These are phyloP conservation scores for Crataegus laevigata DNA, from an alignment of 306 rosid genomes.

Conservation along the genomic window DNA sequence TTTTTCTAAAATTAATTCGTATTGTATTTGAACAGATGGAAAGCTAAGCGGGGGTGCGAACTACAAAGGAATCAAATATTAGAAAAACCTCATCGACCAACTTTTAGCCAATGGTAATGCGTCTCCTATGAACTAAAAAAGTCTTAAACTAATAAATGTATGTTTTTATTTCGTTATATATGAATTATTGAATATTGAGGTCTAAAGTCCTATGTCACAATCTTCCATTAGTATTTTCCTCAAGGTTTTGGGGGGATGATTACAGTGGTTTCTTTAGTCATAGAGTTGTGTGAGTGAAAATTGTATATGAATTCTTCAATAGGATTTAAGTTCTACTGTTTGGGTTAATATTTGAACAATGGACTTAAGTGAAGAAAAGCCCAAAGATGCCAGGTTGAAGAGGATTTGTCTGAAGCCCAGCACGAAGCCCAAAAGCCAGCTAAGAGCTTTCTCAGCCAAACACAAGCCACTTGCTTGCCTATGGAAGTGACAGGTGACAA, in stretches of 20 bases:
- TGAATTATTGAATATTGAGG: background rate
- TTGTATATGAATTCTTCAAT: background rate
- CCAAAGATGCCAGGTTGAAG: no score
- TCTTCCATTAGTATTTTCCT: slow-evolving; percentile 10
- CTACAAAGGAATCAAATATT: slow-evolving; percentile 33
- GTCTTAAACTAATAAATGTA: no score
- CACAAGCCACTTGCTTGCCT: no score
- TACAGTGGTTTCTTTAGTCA: background rate
- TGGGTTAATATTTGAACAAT: no score
- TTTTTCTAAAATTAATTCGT: background rate
- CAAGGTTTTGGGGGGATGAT: slow-evolving; percentile 8
- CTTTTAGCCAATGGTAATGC: slow-evolving; percentile 24
- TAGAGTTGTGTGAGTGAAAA: background rate
- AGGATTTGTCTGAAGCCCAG: no score
- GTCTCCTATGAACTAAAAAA: background rate
- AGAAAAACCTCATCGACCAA: slow-evolving; percentile 33
- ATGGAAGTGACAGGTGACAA: no score
- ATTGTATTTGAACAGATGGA: slow-evolving; percentile 26
- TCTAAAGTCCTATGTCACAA: slow-evolving; percentile 1
- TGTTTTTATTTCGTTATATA: background rate
- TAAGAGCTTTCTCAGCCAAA: no score
- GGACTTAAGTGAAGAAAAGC: no score
- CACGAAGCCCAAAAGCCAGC: no score
- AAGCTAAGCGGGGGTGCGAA: slow-evolving; percentile 35
- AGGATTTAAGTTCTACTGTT: background rate